A percentile compares a stretch with the other conserved stretches of the same genome.
Conservation (phyloP, 805 yeast species). For the Candida odintsovae region DNA sequence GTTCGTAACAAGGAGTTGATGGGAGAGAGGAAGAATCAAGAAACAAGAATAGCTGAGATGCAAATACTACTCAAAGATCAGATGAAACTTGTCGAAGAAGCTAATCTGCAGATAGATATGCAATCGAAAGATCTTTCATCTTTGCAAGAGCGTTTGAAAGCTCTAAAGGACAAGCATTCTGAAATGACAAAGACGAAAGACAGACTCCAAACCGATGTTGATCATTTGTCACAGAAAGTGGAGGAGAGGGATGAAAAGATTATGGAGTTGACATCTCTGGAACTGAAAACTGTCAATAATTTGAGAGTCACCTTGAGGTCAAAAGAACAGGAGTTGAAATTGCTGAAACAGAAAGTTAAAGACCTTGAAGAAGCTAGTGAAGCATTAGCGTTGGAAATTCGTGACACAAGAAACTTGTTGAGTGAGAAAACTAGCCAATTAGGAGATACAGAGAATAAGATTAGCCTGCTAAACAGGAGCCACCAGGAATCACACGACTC, state of each 20-base stretch:
- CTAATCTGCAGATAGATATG: constrained; percentile 4
- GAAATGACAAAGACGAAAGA: neutral
- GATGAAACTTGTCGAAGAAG: constrained; percentile 3
- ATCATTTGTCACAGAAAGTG: neutral
- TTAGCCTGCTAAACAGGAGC: neutral
- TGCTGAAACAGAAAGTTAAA: constrained; percentile 3
- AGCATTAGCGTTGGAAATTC: neutral
- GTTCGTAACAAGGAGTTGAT: neutral
- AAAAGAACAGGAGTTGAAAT: constrained; percentile 14
- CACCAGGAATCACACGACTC: constrained; percentile 3
- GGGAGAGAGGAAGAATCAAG: neutral
- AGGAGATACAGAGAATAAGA: constrained; percentile 1
- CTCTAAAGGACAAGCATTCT: neutral
- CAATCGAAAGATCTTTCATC: neutral
- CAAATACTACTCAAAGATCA: constrained; percentile 1
- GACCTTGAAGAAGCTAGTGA: neutral
- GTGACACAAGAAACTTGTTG: constrained; percentile 8
- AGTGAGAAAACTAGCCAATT: constrained; percentile 8
- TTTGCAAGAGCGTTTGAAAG: neutral
- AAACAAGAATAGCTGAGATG: neutral
- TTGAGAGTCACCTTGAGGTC: neutral
- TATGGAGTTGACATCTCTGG: neutral
- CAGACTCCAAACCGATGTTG: neutral
- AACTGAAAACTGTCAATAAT: neutral
- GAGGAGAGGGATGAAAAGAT: neutral